Evolutionary conservation across 2,329 filamentous ascomycete species (phyloP).

Genomic region (Annulohypoxylon truncatum): DNA sequence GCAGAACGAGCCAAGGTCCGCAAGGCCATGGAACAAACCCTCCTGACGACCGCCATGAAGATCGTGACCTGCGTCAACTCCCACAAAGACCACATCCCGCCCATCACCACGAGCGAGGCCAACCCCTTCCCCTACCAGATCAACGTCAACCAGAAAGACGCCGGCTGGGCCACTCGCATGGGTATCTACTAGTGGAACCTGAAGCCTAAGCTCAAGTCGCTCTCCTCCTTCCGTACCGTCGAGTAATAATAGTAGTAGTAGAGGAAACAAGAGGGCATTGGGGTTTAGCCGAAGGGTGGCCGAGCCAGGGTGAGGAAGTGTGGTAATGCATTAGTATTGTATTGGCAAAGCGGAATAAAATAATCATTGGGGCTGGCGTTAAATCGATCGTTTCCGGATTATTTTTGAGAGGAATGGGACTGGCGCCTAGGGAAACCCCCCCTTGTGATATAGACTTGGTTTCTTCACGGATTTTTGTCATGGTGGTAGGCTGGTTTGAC

Average conservation of each 20-base stretch:
- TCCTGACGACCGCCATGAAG: slow-evolving; percentile 88
- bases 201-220: background rate
- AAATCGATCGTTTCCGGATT: slow-evolving; percentile 1
- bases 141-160: slow-evolving; percentile 83
- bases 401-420: background rate
- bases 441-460: slow-evolving; percentile 21
- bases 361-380: slow-evolving; percentile 14
- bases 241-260: background rate
- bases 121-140: slow-evolving; percentile 98
- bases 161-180: slow-evolving; percentile 80
- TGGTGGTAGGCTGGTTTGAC: slow-evolving; percentile 21
- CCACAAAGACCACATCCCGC: slow-evolving; percentile 95
- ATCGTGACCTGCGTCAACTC: slow-evolving; percentile 87
- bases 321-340: slow-evolving; percentile 4
- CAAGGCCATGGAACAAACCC: slow-evolving; percentile 88
- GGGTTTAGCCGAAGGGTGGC: too few species aligned
- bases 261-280: background rate
- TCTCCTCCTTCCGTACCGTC: background rate
- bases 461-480: slow-evolving; percentile 32
- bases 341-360: background rate
- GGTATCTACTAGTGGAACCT: slow-evolving; percentile 69
- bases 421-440: slow-evolving; percentile 12
- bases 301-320: background rate
- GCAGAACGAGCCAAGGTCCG: slow-evolving; percentile 88
- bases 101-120: slow-evolving; percentile 89